Conservation (phyloP, 2,329 filamentous ascomycete species). For the Cercospora sp. region DNA sequence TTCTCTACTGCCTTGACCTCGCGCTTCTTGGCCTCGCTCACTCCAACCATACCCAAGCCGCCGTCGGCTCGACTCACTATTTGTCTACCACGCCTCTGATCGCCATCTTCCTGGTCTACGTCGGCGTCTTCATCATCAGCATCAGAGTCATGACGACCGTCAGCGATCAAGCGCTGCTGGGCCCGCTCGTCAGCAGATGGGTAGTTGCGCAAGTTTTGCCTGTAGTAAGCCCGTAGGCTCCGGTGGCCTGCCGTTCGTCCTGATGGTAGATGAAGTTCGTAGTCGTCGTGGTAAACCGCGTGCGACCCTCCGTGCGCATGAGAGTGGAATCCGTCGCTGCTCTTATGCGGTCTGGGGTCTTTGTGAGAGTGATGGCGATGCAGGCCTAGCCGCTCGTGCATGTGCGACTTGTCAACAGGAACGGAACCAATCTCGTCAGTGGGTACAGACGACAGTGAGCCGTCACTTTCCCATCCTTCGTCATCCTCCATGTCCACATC, state of each 20-base stretch:
- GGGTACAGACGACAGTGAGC: conserved; percentile 76
- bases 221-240: conserved; percentile 81
- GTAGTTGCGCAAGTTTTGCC: conserved; percentile 86
- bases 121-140: conserved; percentile 50
- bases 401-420: conserved; percentile 70
- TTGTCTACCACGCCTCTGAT: conserved; percentile 41
- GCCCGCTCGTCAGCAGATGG: conserved; percentile 75
- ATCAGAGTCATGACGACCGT: conserved; percentile 47
- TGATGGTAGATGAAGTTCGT: conserved; percentile 87
- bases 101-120: conserved; percentile 21
- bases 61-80: conserved; percentile 67
- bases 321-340: conserved; percentile 76
- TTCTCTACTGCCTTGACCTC: conserved; percentile 67
- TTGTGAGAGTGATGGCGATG: conserved; percentile 72
- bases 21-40: conserved; percentile 71
- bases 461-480: conserved; percentile 95
- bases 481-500: conserved; percentile 59
- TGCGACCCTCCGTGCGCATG: conserved; percentile 72
- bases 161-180: conserved; percentile 62
- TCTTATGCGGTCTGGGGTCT: conserved; percentile 71
- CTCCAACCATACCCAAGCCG: conserved; percentile 74
- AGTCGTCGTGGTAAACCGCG: conserved; percentile 86
- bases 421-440: conserved; percentile 80
- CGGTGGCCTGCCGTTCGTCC: conserved; percentile 88
- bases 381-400: conserved; percentile 70